Base-by-base conservation (phyloP, 177 flowering plant genomes). In the Vitis hybrid region DNA sequence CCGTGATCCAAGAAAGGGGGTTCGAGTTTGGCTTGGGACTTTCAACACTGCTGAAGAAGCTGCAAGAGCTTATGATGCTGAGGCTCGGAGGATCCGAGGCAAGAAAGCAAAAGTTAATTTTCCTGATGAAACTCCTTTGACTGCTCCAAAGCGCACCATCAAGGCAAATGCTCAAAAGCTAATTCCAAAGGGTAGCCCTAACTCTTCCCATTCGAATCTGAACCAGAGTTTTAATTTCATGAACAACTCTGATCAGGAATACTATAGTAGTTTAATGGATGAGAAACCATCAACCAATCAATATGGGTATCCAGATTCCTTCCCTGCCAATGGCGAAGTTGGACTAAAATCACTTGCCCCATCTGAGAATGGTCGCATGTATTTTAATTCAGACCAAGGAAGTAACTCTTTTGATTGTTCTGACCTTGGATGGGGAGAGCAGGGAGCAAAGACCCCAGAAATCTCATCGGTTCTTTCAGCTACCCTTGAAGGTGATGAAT, bases 31-130 rank as follows among this genome's bases (percentile, higher is more conserved):
- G 98, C 88, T 96, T 11, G 99, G 99, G 56, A 96, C 99, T 50
- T 96, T 92, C 74, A 90, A 96, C 74, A 91, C 98, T 73, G 99
- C 98, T 26, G 98, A 95, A 81, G 99, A 95, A 80, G 99, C 98
- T 72, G 98, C 98, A 9, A 84, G 99, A 71, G 98, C 99, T 49
- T 96, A 96, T 80, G 99, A 96, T 87, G 90, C 94, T 58, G 98
- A 91, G 74, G 98, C 99, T 16, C 85, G 93, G 10, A 86, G 95
- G 67, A 96, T 96, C 70, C 89, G 98, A 5, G 98, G 98, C 63
- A 89, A 86, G 70, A 96, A 96, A 77, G 99, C 98, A 1, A 96
- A 96, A 80, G 92, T 96, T 74, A 96, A 96, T 70, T 96, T 96
- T 71, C 99, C 99, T 53, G 90, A 89, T 52, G 97, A 86, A 55